Evolutionary conservation across 768 basidiomycete genomes (phyloP), one percentile per base, ranked within the genome.

Genomic region (Termitomyces sp.): DNA sequence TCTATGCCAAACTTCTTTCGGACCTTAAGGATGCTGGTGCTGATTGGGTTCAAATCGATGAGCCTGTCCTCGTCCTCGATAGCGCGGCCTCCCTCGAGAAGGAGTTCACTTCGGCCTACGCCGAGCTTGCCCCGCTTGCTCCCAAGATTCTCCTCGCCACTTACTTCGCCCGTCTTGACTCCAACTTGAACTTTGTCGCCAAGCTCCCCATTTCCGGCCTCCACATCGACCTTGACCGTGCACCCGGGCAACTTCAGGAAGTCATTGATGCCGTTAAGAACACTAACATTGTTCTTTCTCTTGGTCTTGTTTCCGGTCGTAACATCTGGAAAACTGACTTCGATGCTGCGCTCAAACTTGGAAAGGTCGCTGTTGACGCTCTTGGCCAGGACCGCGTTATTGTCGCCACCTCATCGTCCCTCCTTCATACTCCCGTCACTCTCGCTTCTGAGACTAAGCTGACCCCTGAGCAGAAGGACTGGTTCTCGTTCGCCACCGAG

Each of bases 241-340:
- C 92, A 56, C 89, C 95, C 33, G 82, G 73, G 55, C 97, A 99
- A 75, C 86, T 99, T 62, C 88, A 90, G 51, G 80, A 80, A 47
- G 90, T 93, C 62, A 61, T 96, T 62, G 81, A 79, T 45, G 94
- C 93, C 56, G 71, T 98, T 73, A 97, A 94, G 81, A 70, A 82
- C 61, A 95, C 93, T 63, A 75, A 73, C 68, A 81, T 94, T 61
- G 69, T 87, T 62, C 83, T 99, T 53, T 98, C 97, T 41, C 87
- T 98, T 61, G 97, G 97, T 75, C 73, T 98, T 60, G 91, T 99
- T 62, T 98, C 97, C 46, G 97, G 97, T 55, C 94, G 97, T 71
- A 98, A 98, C 82, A 92, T 99, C 79, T 99, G 97, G 97, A 99
- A 98, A 86, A 88, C 85, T 61, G 95, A 98, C 76, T 87, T 98